Conservation (phyloP, 805 yeast genomes). For the Cephaloascus albidus region DNA sequence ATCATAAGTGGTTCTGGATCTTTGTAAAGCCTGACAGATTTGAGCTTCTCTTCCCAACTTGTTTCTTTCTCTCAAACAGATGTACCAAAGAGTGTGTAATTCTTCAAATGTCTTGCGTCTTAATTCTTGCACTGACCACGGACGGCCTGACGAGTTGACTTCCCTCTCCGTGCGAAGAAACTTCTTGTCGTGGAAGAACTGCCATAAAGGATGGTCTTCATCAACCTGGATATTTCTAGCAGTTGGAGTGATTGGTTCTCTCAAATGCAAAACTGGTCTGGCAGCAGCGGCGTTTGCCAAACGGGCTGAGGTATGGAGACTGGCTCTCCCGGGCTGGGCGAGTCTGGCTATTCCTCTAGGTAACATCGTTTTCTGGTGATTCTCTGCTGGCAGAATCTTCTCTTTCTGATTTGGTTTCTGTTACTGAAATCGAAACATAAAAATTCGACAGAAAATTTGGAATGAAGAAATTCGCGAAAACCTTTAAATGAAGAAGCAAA, state of each 20-base stretch:
- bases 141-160: constrained; percentile 44
- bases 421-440: too few relatives aligned
- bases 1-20: background rate
- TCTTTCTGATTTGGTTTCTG: too few relatives aligned
- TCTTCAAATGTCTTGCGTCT: constrained; percentile 90
- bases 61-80: constrained; percentile 77
- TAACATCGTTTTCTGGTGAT: too few relatives aligned
- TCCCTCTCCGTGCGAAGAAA: constrained; percentile 54
- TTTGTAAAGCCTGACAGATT: constrained; percentile 27
- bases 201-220: constrained; percentile 93
- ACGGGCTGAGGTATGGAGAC: too few relatives aligned
- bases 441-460: too few relatives aligned
- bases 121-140: constrained; percentile 85
- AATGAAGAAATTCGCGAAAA: too few relatives aligned
- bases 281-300: too few relatives aligned
- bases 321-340: too few relatives aligned
- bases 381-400: too few relatives aligned
- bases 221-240: constrained; percentile 60
- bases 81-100: constrained; percentile 85
- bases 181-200: constrained; percentile 62
- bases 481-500: too few relatives aligned
- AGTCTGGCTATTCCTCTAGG: too few relatives aligned
- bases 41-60: constrained; percentile 66
- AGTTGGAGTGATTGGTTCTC: constrained; percentile 83
- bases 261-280: constrained; percentile 41